Evolutionary conservation across 768 basidiomycete genomes (phyloP).

Genomic region (Megacollybia marginata): DNA sequence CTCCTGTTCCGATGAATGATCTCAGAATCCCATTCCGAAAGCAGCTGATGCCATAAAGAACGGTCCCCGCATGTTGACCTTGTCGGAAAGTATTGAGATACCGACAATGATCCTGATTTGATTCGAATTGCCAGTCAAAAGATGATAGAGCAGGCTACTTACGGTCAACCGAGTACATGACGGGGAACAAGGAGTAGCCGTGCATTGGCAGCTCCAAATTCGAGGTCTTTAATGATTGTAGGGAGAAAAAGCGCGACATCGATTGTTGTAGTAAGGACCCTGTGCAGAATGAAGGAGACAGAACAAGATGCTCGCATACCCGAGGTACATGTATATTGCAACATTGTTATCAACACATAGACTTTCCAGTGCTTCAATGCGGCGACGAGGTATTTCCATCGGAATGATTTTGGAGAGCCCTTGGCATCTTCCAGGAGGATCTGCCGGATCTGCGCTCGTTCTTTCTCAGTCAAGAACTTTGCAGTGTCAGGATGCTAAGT

Average conservation of each 20-base stretch:
- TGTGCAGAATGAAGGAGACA: background rate
- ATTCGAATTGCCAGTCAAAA: constrained; percentile 24
- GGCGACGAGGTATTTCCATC: constrained; percentile 21
- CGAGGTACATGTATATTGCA: constrained; percentile 21
- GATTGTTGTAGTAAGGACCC: constrained; percentile 23
- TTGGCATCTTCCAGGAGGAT: constrained; percentile 23
- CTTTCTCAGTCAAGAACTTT: constrained; percentile 30
- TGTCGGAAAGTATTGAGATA: constrained; percentile 22
- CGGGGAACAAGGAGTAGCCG: constrained; percentile 13
- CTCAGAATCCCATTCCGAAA: constrained; percentile 28
- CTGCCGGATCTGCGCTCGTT: constrained; percentile 19
- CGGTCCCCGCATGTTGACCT: constrained; percentile 21
- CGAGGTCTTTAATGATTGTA: constrained; percentile 27
- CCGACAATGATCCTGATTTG: constrained; percentile 17
- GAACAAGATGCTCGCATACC: constrained; percentile 12
- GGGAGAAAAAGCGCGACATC: constrained; percentile 22
- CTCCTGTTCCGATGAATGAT: constrained; percentile 5
- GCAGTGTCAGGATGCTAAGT: constrained; percentile 37
- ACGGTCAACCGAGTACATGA: background rate
- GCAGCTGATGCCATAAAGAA: constrained; percentile 24
- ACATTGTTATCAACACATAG: constrained; percentile 6
- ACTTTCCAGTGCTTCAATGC: constrained; percentile 26
- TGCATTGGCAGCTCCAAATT: constrained; percentile 28
- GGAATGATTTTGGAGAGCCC: constrained; percentile 24
- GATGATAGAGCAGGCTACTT: constrained; percentile 8